Base-by-base conservation (phyloP, 2,329 filamentous ascomycete species). In the Xylariaceae sp. region DNA sequence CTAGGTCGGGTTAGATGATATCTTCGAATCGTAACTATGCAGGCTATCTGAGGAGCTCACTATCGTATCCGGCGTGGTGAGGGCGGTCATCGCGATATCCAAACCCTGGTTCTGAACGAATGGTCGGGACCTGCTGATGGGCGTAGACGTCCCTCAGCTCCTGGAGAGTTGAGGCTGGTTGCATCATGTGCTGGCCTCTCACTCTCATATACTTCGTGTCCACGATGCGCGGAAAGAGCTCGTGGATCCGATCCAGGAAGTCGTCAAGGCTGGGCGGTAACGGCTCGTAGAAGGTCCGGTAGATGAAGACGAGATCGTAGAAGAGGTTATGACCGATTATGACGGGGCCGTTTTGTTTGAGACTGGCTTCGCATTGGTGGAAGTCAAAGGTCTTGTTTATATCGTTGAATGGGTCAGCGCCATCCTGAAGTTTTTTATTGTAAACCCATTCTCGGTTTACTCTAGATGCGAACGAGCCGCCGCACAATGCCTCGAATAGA, bases 311-410 rank as follows among this genome's bases (percentile, higher is more conserved):
- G 2, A 89, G 74, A 62, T 89, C 86, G 1, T 81, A 79, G 60
- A 89, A 83, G 56, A 85, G 76, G 63, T 89, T 89, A 71, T 89
- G 86, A 0, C 86, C 85, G 2, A 89, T 77, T 0, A 89, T 64
- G 0, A 85, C 61, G 0, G 71, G 75, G 2, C 56, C 59, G 12
- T 61, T 64, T 1, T 32, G 29, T 44, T 69, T 68, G 2, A 79
- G 59, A 19, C 58, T 67, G 6, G 29, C 16, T 42, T 77, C 67
- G 21, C 65, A 63, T 16, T 60, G 20, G 10, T 49, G 10, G 20
- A 62, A 55, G 40, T 57, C 19, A 9, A 52, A 59, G 4, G 54
- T 32, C 23, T 47, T 48, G 16, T 57, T 48, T 20, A 56, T 45
- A 43, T 50, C 52, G 16, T 49, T 46, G 19, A n/a, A 10, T 5